Conservation (phyloP, 2,329 filamentous ascomycete genomes). For the Zymoseptoria crescenta region DNA sequence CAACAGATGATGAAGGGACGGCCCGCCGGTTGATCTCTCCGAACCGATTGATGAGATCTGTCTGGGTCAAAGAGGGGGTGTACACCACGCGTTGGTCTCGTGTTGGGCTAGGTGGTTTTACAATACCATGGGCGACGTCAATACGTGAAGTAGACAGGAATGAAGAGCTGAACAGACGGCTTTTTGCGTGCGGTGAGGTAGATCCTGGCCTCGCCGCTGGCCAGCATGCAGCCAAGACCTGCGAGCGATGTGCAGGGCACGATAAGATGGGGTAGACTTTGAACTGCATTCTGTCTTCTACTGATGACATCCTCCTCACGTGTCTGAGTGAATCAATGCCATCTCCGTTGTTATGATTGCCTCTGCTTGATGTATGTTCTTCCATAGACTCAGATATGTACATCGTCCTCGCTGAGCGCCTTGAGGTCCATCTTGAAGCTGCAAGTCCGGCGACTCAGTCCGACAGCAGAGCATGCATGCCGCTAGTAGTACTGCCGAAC, state of each 20-base stretch:
- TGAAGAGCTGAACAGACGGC: background rate
- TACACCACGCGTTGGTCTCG: background rate
- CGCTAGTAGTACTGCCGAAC: background rate
- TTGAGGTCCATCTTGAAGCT: background rate
- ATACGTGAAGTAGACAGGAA: background rate
- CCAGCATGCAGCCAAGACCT: background rate
- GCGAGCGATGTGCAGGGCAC: background rate
- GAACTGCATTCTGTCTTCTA: background rate
- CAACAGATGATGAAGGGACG: background rate
- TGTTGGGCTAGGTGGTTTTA: background rate
- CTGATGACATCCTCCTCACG: background rate
- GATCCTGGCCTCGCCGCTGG: background rate
- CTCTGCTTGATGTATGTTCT: background rate
- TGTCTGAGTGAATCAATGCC: background rate
- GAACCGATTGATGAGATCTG: background rate
- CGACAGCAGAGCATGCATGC: background rate
- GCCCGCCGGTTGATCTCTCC: background rate
- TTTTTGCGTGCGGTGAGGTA: background rate
- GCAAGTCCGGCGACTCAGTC: background rate
- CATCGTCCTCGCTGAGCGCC: background rate
- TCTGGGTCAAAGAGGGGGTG: background rate
- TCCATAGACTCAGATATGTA: background rate
- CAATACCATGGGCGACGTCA: background rate
- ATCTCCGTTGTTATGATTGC: background rate
- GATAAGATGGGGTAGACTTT: background rate